phyloP scores from a whole-genome alignment of 139 green algal genomes.

The Chlorokybus atmophyticus region DNA sequence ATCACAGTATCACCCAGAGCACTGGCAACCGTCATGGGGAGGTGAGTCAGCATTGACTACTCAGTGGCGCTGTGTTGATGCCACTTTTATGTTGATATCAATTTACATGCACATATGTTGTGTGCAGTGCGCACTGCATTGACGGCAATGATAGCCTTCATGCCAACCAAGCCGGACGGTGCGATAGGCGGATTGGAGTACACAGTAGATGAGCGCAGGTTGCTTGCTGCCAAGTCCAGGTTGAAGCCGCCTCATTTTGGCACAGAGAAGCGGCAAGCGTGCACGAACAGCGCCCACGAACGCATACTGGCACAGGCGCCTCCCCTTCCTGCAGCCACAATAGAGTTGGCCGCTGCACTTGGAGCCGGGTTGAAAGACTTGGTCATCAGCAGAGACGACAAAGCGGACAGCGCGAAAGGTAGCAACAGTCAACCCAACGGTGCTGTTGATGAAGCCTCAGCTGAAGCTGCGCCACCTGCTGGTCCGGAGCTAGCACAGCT shows the following conservation, averaged over 20 bases:
- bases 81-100: not conserved
- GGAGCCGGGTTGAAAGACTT: too few relatives aligned
- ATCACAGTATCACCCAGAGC: conserved; percentile 86
- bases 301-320: conserved; percentile 43
- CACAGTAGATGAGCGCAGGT: conserved; percentile 52
- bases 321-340: not conserved
- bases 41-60: too few relatives aligned
- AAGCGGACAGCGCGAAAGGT: too few relatives aligned
- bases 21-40: conserved; percentile 95
- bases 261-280: conserved; percentile 46
- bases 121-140: conserved; percentile 72
- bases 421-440: too few relatives aligned
- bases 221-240: conserved; percentile 51
- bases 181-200: conserved; percentile 81
- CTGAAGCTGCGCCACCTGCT: too few relatives aligned
- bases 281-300: conserved; percentile 57
- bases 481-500: too few relatives aligned
- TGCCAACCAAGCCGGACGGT: conserved; percentile 75
- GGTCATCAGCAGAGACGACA: too few relatives aligned
- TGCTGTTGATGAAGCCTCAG: too few relatives aligned
- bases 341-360: too few relatives aligned
- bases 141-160: conserved; percentile 84
- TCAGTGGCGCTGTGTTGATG: not conserved
- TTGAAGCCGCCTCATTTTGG: conserved; percentile 44
- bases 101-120: not conserved